phyloP scores from a whole-genome alignment of 2,329 filamentous ascomycete genomes.

The Pseudomassariella vexata region DNA sequence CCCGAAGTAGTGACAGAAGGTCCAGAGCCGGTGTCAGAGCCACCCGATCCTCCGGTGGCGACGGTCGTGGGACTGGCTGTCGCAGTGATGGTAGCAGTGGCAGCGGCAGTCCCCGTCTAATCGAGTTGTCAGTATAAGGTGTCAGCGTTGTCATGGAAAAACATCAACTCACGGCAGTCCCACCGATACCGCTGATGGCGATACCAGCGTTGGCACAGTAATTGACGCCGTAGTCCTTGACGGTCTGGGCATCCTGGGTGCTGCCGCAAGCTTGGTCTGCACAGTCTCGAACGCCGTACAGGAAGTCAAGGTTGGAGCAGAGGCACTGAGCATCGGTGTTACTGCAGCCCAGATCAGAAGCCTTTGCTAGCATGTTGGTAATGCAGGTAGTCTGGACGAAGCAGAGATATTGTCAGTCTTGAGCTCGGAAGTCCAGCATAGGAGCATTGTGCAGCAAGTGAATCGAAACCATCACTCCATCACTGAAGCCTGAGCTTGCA shows the following conservation, averaged over 20 bases:
- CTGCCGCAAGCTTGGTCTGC: slow-evolving; percentile 17
- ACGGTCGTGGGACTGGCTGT: slow-evolving; percentile 5
- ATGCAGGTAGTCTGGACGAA: slow-evolving; percentile 39
- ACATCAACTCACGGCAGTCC: slow-evolving; percentile 3
- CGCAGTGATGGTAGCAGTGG: slow-evolving; percentile 12
- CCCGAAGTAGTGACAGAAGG: slow-evolving; percentile 8
- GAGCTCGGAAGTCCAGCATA: slow-evolving; percentile 9
- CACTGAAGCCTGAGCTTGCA: too few relatives aligned
- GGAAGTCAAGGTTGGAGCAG: slow-evolving; percentile 33
- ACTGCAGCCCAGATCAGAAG: slow-evolving; percentile 38
- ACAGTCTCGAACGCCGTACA: slow-evolving; percentile 31
- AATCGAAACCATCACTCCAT: slow-evolving; percentile 24
- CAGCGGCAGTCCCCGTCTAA: slow-evolving; percentile 7
- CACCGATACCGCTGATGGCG: slow-evolving; percentile 3
- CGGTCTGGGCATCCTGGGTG: slow-evolving; percentile 11
- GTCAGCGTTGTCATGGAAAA: background rate
- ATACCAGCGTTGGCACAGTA: slow-evolving; percentile 15
- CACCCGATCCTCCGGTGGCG: background rate
- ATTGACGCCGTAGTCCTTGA: slow-evolving; percentile 20
- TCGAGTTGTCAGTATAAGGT: slow-evolving; percentile 8
- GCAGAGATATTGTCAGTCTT: slow-evolving; percentile 1
- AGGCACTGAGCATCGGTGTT: slow-evolving; percentile 31
- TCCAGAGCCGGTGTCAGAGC: slow-evolving; percentile 5
- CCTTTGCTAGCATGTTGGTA: slow-evolving; percentile 44
- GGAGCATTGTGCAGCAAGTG: slow-evolving; percentile 1